Conservation (phyloP, 2,329 filamentous ascomycete species). For the Orbilia brochopaga region DNA sequence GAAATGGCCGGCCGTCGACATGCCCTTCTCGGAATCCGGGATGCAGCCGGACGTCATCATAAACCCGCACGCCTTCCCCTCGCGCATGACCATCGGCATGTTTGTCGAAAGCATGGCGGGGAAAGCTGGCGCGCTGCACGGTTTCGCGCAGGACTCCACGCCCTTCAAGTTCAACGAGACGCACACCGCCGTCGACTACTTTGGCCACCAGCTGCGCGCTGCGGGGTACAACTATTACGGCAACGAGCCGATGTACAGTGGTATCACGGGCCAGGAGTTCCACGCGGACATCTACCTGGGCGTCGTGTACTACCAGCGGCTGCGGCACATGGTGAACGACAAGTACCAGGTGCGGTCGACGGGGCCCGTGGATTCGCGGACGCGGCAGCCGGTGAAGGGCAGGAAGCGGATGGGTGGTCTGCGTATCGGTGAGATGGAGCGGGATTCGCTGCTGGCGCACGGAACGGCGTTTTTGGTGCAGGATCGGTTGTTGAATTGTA, state of each 20-base stretch:
- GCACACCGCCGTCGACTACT: conserved; percentile 89
- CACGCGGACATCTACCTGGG: conserved; percentile 95
- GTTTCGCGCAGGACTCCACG: conserved; percentile 92
- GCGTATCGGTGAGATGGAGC: conserved; percentile 98
- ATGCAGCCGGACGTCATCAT: conserved; percentile 98
- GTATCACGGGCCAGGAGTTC: conserved; percentile 93
- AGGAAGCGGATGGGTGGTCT: conserved; percentile 96
- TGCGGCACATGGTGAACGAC: conserved; percentile 99
- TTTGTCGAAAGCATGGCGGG: conserved; percentile 96
- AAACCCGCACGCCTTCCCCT: conserved; percentile 98
- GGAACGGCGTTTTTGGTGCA: conserved; percentile 93
- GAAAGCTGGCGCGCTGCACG: conserved; percentile 91
- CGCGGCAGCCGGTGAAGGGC: conserved; percentile 91
- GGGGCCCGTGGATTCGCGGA: conserved; percentile 85
- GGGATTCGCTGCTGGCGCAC: conserved; percentile 91
- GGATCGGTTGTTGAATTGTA: conserved; percentile 95
- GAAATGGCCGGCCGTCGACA: conserved; percentile 90
- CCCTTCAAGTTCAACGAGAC: conserved; percentile 94
- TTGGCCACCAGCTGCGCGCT: conserved; percentile 91
- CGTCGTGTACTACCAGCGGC: conserved; percentile 95
- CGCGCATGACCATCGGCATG: conserved; percentile 99
- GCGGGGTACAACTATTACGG: conserved; percentile 98
- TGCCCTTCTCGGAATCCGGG: conserved; percentile 95
- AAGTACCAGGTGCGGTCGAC: conserved; percentile 98
- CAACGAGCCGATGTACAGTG: conserved; percentile 98